These are phyloP conservation scores for Cytospora chrysosperma DNA, from an alignment of 2,329 filamentous ascomycete genomes.

Conservation along the genomic window DNA sequence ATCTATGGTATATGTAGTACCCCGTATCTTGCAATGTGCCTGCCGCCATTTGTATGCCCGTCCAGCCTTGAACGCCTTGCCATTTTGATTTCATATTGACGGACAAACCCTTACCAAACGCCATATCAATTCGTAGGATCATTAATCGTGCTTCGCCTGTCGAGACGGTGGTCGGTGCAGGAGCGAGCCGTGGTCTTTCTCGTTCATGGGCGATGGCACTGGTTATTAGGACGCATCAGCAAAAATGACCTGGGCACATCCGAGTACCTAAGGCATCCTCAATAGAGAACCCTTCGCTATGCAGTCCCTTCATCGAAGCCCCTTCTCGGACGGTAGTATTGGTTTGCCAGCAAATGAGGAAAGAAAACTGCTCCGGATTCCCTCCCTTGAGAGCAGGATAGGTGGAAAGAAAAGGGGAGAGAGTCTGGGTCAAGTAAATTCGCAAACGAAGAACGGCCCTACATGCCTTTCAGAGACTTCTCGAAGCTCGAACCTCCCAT, in stretches of 20 bases:
- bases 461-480: conserved; percentile 30
- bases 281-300: not conserved
- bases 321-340: not conserved
- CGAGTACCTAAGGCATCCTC: not conserved
- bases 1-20: not conserved
- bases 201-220: conserved; percentile 8
- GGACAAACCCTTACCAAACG: not conserved
- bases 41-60: not conserved
- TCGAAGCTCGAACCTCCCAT: conserved; percentile 29
- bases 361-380: too few species aligned
- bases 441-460: conserved; percentile 7
- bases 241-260: not conserved
- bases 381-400: not conserved
- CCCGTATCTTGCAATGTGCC: not conserved
- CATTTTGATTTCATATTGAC: not conserved
- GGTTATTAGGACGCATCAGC: conserved; percentile 11
- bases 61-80: conserved; percentile 2
- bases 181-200: conserved; percentile 17
- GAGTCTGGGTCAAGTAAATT: not conserved
- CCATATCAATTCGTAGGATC: not conserved
- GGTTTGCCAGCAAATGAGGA: not conserved
- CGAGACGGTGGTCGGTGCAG: conserved; percentile 11
- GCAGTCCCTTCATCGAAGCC: not conserved
- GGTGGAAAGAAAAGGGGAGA: not conserved
- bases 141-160: conserved; percentile 20